Evolutionary conservation across 2,329 filamentous ascomycete species (phyloP), one percentile per base, ranked within the genome.

Genomic region (Cladophialophora yegresii): DNA sequence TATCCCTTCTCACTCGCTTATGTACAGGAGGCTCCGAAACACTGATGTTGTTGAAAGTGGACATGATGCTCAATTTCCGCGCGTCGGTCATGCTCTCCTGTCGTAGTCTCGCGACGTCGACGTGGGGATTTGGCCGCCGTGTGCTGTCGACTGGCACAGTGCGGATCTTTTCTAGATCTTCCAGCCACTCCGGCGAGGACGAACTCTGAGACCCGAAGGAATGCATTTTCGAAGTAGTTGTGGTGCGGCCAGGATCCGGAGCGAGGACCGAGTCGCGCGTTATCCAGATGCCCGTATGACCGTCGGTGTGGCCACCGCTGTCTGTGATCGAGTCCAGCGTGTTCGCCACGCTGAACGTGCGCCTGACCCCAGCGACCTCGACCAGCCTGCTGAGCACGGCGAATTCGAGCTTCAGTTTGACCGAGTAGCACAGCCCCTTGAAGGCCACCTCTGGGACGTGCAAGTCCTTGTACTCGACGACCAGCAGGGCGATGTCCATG

Each of bases 361-460:
- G 53, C 40, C 51, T 56, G 36, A 62, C 26, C 43, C 59, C 40
- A 2, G 59, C 51, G 4, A 56, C 50, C 43, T 74, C 63, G 49
- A 81, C 75, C 20, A 80, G 70, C 71, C 80, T 79, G 26, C 77
- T 77, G 8, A 81, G 74, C n/a, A 81, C 79, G 20, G 78, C 79
- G 67, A 81, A 81, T 68, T 81, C 80, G 23, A 81, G 76, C 64
- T 81, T 81, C 59, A 81, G 66, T 68, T 81, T 81, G 72, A 82
- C 74, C 72, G 78, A 80, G 72, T 81, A 81, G 61, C 81, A 73
- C 55, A 77, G 76, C 32, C 77, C 78, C 68, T 81, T 81, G 65
- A 81, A 71, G 66, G 78, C 79, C 40, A 78, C 79, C 67, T 81
- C 78, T 70, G 80, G 76, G 63, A 78, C 75, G 61, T 80, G 81